Conservation (phyloP, 495 filamentous ascomycete genomes). For the Penicillium ucsense region DNA sequence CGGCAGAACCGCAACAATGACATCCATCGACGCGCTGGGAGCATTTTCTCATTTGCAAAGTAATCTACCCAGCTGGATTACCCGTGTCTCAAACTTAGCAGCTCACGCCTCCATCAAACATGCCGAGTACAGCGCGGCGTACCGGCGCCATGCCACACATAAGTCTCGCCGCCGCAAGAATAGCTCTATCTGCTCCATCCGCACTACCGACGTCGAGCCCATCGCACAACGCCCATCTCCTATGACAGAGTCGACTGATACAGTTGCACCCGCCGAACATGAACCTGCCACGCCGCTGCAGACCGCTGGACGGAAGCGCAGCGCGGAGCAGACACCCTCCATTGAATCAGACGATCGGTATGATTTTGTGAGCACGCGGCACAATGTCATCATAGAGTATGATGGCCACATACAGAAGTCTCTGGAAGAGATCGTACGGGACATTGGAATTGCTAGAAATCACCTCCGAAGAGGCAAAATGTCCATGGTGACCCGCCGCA, state of each 20-base stretch:
- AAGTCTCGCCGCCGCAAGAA: slow-evolving; percentile 28
- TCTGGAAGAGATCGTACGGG: slow-evolving; percentile 71
- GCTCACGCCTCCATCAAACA: slow-evolving; percentile 60
- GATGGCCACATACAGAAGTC: slow-evolving; percentile 74
- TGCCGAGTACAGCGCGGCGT: slow-evolving; percentile 48
- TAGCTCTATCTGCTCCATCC: slow-evolving; percentile 42
- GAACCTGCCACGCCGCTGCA: slow-evolving; percentile 5
- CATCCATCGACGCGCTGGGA: slow-evolving; percentile 51
- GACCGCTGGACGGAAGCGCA: slow-evolving; percentile 21
- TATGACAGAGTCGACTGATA: slow-evolving; percentile 4
- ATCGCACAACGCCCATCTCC: slow-evolving; percentile 12
- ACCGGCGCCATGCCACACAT: slow-evolving; percentile 18
- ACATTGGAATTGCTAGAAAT: slow-evolving; percentile 71
- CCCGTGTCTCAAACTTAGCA: slow-evolving; percentile 57
- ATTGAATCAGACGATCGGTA: slow-evolving; percentile 26
- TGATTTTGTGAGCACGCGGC: slow-evolving; percentile 56
- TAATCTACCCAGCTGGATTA: slow-evolving; percentile 60
- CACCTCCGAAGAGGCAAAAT: slow-evolving; percentile 69
- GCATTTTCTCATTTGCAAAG: slow-evolving; percentile 46
- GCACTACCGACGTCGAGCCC: slow-evolving; percentile 21
- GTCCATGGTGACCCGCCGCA: slow-evolving; percentile 16
- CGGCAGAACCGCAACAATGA: slow-evolving; percentile 3
- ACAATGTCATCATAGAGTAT: slow-evolving; percentile 82
- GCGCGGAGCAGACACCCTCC: slow-evolving; percentile 20
- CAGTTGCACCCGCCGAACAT: background rate